Evolutionary conservation across 805 yeast genomes (phyloP), one percentile per base, ranked within the genome.

Genomic region (Clavispora asparagi): DNA sequence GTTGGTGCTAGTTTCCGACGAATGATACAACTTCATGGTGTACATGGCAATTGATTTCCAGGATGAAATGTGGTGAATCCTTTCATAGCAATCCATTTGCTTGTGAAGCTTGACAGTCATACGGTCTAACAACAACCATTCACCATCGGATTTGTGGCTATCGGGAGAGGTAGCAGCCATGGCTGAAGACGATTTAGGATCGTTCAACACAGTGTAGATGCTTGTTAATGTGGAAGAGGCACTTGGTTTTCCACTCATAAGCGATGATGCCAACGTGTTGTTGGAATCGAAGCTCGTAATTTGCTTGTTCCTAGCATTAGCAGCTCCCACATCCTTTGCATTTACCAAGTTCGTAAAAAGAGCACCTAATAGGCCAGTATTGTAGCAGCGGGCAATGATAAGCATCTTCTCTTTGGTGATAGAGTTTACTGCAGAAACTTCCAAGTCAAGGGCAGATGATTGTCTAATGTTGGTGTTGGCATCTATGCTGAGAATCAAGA

Each of bases 1-100:
- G n/a, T 66, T 70, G 17, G 10, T 7, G 4, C n/a, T 25, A 16
- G 11, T 12, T 12, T n/a, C 25, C n/a, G 62, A 45, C 1, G 70
- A 57, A 41, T 63, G 54, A 47, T 50, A 59, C 14, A 71, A 51
- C 23, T 56, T 57, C 45, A 71, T 58, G 13, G 62, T 47, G 48
- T 56, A 71, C 77, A 71, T 71, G 1, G 74, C 62, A 19, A 71
- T 52, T 9, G 71, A 65, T 37, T 68, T 61, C 77, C 77, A 71
- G 1, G 75, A 65, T 4, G 74, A 68, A n/a, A 71, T 67, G 44
- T 56, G 59, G 40, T 61, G 58, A 28, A 68, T 57, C 23, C 56
- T 54, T 4, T 56, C 60, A 42, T 59, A 58, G 1, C 61, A 46
- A 39, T 63, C 70, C 43, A 64, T 44, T 42, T 68, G 71, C 46